Evolutionary conservation across 495 filamentous ascomycete species (phyloP), one percentile per base, ranked within the genome.

Genomic region (Hypoxylon cercidicola): DNA sequence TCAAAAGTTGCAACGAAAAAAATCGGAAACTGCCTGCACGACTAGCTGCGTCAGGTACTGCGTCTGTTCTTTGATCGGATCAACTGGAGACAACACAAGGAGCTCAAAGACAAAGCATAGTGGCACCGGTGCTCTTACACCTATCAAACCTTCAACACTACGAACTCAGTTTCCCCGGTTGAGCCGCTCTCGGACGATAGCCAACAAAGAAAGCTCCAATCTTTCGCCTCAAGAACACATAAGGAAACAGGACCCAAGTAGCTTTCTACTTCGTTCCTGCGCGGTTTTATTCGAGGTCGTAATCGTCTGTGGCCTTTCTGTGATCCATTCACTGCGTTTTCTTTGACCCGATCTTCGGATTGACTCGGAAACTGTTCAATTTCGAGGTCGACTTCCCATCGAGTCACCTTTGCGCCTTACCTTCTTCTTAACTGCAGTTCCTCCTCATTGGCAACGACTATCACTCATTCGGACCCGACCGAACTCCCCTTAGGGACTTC

Each of bases 371-470:
- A 64, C 13, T 41, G 12, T 41, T 41, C 39, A 41, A 41, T 2
- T 58, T 58, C 61, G 35, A 23, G 53, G 30, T 30, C 11, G 28
- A 23, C 25, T 9, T 50, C n/a, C 34, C 50, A 44, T 55, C 57
- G 59, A 66, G 49, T 35, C 49, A 63, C 47, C 47, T 57, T 66
- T 48, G 64, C 20, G 56, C 67, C 72, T 74, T 72, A 64, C 65
- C 62, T 69, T 69, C 66, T 72, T 64, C 72, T 78, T 72, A 69
- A 63, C 62, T 60, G 47, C 61, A 65, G 66, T 64, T 69, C 54
- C 60, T 25, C 48, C 51, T 54, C 58, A 35, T 66, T 56, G 47
- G 51, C 40, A 43, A 45, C 68, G 49, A 32, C 47, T 48, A 50
- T 64, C 65, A 49, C 62, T 74, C 65, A 60, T 74, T 74, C 71